Conservation (phyloP, 257 asterid species). For the Fraxinus americana region DNA sequence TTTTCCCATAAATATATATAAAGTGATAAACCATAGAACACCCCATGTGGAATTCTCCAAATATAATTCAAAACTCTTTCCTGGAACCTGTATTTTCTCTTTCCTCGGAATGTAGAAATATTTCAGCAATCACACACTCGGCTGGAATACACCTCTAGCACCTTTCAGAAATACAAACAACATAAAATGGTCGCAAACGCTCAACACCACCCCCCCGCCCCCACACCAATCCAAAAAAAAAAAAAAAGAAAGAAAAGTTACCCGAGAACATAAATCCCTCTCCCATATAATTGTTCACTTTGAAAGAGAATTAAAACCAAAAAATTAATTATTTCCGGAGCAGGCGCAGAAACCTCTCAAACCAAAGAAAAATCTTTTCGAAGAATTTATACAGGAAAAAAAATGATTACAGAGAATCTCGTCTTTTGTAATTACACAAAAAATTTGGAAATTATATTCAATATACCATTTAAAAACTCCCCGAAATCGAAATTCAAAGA, state of each 20-base stretch:
- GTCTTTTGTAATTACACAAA: neutral
- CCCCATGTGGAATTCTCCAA: neutral
- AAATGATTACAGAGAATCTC: neutral
- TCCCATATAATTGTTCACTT: neutral
- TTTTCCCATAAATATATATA: neutral
- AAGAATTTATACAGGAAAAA: neutral
- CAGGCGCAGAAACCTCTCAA: neutral
- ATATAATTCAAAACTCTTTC: neutral
- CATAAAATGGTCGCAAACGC: neutral
- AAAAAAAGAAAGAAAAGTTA: neutral
- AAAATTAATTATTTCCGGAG: neutral
- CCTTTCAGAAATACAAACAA: neutral
- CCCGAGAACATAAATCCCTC: neutral
- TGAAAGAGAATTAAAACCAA: neutral
- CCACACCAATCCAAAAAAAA: too few relatives aligned
- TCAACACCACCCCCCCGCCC: neutral
- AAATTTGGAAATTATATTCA: neutral
- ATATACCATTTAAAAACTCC: too few relatives aligned
- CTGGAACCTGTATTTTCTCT: neutral
- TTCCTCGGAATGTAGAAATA: neutral
- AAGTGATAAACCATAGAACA: neutral
- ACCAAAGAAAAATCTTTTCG: neutral
- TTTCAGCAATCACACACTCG: neutral
- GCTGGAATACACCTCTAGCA: neutral
- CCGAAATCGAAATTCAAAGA: neutral